Percentiles rank a stretch among this genome's conserved stretches.
These are phyloP conservation scores for Allium cepa DNA, from an alignment of 106 monocot species.

Conservation along the genomic window DNA sequence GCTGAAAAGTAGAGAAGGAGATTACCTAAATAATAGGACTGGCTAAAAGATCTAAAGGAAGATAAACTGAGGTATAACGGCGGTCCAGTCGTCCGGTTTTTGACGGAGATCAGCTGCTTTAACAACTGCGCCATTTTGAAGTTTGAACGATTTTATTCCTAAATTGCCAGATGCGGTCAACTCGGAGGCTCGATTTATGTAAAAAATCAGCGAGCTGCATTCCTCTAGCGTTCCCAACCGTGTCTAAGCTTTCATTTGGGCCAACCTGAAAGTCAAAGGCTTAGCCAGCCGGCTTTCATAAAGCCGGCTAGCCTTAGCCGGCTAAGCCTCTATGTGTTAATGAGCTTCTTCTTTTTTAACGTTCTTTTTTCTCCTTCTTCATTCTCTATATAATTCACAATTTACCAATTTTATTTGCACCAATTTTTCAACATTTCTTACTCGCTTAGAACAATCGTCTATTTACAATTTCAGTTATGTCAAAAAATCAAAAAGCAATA, in stretches of 20 bases:
- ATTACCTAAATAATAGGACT: constrained; percentile 2
- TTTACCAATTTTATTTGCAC: background rate
- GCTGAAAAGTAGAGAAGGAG: background rate
- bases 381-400: background rate
- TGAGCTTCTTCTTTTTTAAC: background rate
- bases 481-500: background rate
- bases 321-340: background rate
- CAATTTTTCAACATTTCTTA: background rate
- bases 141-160: background rate
- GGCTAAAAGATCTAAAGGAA: constrained; percentile 3
- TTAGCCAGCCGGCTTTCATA: too few relatives aligned
- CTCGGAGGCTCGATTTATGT: too few relatives aligned
- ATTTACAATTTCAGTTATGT: background rate
- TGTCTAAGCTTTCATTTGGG: too few relatives aligned
- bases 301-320: too few relatives aligned
- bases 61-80: background rate
- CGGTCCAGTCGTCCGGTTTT: background rate
- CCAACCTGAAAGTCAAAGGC: too few relatives aligned
- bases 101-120: background rate
- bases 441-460: background rate
- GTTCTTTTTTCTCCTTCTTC: background rate
- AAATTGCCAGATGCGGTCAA: too few relatives aligned
- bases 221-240: too few relatives aligned
- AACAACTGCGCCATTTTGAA: constrained; percentile 4
- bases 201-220: too few relatives aligned